Evolutionary conservation across 768 basidiomycete species (phyloP).

Genomic region (Pleurotus eryngii): DNA sequence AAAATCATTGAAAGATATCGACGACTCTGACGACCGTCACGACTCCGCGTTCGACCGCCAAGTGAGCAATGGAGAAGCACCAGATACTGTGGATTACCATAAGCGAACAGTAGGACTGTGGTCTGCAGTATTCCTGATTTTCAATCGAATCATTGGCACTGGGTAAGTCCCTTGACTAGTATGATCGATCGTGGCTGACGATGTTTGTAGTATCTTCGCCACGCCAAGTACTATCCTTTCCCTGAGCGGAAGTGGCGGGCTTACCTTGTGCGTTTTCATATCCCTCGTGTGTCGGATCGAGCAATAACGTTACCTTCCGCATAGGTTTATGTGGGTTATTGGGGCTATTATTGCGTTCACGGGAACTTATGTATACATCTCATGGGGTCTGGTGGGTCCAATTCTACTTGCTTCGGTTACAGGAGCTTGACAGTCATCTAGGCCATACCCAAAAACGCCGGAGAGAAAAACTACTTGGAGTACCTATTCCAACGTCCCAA

Average conservation of each 20-base stretch:
- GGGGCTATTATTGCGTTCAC: slow-evolving; percentile 36
- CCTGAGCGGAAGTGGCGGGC: slow-evolving; percentile 38
- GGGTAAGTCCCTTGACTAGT: slow-evolving; percentile 24
- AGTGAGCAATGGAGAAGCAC: slow-evolving; percentile 15
- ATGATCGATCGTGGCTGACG: not conserved
- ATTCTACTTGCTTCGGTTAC: not conserved
- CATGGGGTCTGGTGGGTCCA: slow-evolving; percentile 33
- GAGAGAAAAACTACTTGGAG: slow-evolving; percentile 72
- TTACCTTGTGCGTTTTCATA: slow-evolving; percentile 27
- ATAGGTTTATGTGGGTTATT: slow-evolving; percentile 39
- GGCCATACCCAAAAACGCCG: slow-evolving; percentile 62
- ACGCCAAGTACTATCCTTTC: slow-evolving; percentile 37
- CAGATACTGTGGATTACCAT: slow-evolving; percentile 10
- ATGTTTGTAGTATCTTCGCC: slow-evolving; percentile 29
- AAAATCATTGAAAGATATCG: slow-evolving; percentile 6
- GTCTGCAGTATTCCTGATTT: slow-evolving; percentile 38
- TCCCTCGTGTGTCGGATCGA: not conserved
- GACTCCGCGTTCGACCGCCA: not conserved
- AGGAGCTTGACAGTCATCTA: slow-evolving; percentile 8
- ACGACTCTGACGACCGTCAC: not conserved
- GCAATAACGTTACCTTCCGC: not conserved
- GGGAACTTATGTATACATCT: slow-evolving; percentile 39
- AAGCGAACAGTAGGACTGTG: slow-evolving; percentile 18
- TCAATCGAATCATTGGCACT: slow-evolving; percentile 42
- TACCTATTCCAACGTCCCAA: slow-evolving; percentile 55